Conservation (phyloP, 352 stramenopile species). For the Elongisporangium anandrum region DNA sequence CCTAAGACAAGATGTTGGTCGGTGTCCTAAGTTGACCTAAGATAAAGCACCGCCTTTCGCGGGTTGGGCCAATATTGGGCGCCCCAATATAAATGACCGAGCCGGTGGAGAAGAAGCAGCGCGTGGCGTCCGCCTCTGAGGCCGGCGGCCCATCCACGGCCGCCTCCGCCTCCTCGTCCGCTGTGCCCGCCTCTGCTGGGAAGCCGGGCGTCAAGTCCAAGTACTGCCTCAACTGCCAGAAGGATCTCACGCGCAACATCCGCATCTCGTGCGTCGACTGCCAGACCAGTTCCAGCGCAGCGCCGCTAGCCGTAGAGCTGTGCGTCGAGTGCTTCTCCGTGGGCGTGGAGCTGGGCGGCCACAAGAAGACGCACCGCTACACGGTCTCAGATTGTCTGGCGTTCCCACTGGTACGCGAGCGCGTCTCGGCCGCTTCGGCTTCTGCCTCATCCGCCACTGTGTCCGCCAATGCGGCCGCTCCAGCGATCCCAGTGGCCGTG, state of each 20-base stretch:
- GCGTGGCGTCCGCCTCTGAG: slow-evolving; percentile 5
- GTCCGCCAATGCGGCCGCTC: slow-evolving; percentile 14
- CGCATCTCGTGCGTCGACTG: slow-evolving; percentile 84
- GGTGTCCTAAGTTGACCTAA: not conserved
- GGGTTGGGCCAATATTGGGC: not conserved
- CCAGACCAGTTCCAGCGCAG: slow-evolving; percentile 4
- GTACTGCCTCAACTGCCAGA: slow-evolving; percentile 84
- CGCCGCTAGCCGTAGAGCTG: slow-evolving; percentile 70
- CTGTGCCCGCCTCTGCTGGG: slow-evolving; percentile 15
- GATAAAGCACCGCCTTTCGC: not conserved
- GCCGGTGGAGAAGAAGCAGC: slow-evolving; percentile 17
- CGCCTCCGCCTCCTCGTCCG: not conserved
- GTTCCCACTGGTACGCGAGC: slow-evolving; percentile 68
- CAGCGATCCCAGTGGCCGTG: slow-evolving; percentile 3
- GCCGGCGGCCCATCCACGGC: not conserved
- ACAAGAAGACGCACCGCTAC: slow-evolving; percentile 83
- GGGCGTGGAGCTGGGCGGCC: slow-evolving; percentile 66
- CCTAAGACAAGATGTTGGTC: not conserved
- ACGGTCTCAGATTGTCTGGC: slow-evolving; percentile 78
- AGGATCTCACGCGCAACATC: slow-evolving; percentile 81
- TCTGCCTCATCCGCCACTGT: slow-evolving; percentile 5
- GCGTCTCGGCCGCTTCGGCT: slow-evolving; percentile 4
- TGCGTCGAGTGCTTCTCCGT: slow-evolving; percentile 96
- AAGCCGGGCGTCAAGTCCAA: slow-evolving; percentile 53
- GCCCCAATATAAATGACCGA: not conserved